These are phyloP conservation scores for Daldinia sp. DNA, from an alignment of 2,329 filamentous ascomycete species.

Conservation along the genomic window DNA sequence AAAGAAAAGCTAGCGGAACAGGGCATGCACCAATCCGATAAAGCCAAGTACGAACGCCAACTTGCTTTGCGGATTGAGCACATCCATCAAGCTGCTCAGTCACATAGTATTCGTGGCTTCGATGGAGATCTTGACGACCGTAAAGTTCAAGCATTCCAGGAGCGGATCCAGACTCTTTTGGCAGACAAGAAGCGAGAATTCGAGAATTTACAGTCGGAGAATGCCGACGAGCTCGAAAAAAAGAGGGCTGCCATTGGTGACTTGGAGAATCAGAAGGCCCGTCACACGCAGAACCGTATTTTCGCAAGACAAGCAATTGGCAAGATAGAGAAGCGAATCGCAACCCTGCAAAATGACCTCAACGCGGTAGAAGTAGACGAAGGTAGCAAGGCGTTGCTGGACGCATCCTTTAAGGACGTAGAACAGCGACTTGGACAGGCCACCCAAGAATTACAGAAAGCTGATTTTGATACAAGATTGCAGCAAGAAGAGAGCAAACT, in stretches of 20 bases:
- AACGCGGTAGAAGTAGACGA: constrained; percentile 86
- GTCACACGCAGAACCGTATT: constrained; percentile 78
- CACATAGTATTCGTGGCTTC: constrained; percentile 85
- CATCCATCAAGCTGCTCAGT: constrained; percentile 80
- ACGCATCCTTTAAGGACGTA: constrained; percentile 78
- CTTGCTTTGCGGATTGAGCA: constrained; percentile 76
- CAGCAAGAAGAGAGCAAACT: constrained; percentile 74
- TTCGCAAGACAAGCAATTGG: constrained; percentile 78
- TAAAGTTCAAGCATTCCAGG: constrained; percentile 81
- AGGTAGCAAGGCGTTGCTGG: constrained; percentile 81
- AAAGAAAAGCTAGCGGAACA: constrained; percentile 71
- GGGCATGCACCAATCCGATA: constrained; percentile 86
- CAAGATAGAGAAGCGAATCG: constrained; percentile 77
- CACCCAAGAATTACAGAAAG: constrained; percentile 71
- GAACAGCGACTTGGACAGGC: constrained; percentile 71
- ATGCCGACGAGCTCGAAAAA: constrained; percentile 77
- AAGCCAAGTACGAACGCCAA: constrained; percentile 87
- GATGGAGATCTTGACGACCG: constrained; percentile 81
- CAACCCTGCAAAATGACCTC: constrained; percentile 74
- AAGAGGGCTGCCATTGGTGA: constrained; percentile 79
- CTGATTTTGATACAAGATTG: constrained; percentile 78
- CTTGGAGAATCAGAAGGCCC: constrained; percentile 79
- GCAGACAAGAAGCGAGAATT: constrained; percentile 83
- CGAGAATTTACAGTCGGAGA: constrained; percentile 79
- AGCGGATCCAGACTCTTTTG: constrained; percentile 78